Evolutionary conservation across 1,139 yeast genomes (phyloP).

Genomic region (Sugiyamaella pinicola): DNA sequence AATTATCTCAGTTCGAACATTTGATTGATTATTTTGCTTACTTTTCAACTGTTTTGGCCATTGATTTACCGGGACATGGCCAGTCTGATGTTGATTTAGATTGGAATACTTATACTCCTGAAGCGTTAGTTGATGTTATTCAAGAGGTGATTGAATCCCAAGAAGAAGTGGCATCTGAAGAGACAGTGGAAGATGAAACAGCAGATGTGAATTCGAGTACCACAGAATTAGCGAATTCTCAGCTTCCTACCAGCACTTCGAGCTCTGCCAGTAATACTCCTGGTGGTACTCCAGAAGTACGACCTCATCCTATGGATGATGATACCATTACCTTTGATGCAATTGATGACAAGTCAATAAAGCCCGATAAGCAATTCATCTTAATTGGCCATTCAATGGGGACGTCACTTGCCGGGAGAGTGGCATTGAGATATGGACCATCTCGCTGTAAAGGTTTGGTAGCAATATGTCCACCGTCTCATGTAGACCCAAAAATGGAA

Average conservation of each 20-base stretch:
- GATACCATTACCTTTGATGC: slow-evolving; percentile 1
- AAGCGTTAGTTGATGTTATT: slow-evolving; percentile 52
- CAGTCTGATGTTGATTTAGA: slow-evolving; percentile 40
- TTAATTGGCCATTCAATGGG: slow-evolving; percentile 81
- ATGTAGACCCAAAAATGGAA: slow-evolving; percentile 41
- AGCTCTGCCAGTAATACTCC: slow-evolving; percentile 9
- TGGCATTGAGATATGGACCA: slow-evolving; percentile 49
- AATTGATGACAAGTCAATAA: slow-evolving; percentile 1
- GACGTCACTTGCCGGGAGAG: slow-evolving; percentile 54
- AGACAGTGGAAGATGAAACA: background rate
- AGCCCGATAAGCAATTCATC: slow-evolving; percentile 45
- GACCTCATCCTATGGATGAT: slow-evolving; percentile 9
- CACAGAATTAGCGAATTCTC: background rate
- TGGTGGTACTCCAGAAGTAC: slow-evolving; percentile 7
- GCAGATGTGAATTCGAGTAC: background rate
- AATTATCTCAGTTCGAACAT: slow-evolving; percentile 69
- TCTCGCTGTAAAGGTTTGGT: slow-evolving; percentile 40
- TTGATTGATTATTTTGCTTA: slow-evolving; percentile 65
- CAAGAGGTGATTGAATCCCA: slow-evolving; percentile 32
- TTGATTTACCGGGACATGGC: slow-evolving; percentile 81
- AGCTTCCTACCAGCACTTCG: background rate
- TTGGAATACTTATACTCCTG: slow-evolving; percentile 51
- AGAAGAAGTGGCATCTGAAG: slow-evolving; percentile 27
- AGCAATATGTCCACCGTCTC: slow-evolving; percentile 58
- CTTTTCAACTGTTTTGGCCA: slow-evolving; percentile 61